phyloP scores from a whole-genome alignment of 2,329 filamentous ascomycete species.

The Neonectria magnoliae region DNA sequence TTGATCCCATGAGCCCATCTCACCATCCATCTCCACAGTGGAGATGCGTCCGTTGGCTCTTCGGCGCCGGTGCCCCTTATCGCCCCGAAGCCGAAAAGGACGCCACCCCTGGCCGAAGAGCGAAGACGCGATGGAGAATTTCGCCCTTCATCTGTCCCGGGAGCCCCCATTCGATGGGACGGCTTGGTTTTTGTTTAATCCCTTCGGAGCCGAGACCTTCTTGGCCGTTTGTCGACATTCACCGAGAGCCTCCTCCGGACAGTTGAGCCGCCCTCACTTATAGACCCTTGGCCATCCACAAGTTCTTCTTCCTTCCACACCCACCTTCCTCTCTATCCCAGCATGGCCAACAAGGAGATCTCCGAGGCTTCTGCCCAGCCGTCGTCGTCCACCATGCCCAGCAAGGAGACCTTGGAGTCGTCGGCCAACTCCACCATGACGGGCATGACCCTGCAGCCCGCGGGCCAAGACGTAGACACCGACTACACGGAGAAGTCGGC shows the following conservation, averaged over 20 bases:
- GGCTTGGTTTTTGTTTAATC: not conserved
- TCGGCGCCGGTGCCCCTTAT: not conserved
- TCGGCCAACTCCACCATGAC: constrained; percentile 30
- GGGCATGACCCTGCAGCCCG: constrained; percentile 21
- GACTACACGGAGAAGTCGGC: constrained; percentile 13
- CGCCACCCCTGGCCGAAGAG: not conserved
- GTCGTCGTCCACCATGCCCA: not conserved
- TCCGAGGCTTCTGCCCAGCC: not conserved
- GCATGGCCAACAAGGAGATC: not conserved
- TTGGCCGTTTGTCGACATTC: not conserved
- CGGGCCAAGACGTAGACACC: constrained; percentile 3
- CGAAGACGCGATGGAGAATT: constrained; percentile 1
- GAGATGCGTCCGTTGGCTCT: not conserved
- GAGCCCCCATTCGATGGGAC: not conserved
- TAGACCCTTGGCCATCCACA: not conserved
- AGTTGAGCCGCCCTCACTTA: not conserved
- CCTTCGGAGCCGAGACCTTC: constrained; percentile 5
- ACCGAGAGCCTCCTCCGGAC: constrained; percentile 10
- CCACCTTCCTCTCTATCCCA: not conserved
- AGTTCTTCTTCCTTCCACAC: not conserved
- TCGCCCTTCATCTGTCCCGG: not conserved
- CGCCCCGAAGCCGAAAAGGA: not conserved
- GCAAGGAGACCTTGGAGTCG: constrained; percentile 14
- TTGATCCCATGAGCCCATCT: not conserved
- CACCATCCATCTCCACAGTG: not conserved